A percentile compares a stretch with the other conserved stretches of the same genome.
Conservation (phyloP, 768 basidiomycete genomes). For the Chlorophyllum brunneum region DNA sequence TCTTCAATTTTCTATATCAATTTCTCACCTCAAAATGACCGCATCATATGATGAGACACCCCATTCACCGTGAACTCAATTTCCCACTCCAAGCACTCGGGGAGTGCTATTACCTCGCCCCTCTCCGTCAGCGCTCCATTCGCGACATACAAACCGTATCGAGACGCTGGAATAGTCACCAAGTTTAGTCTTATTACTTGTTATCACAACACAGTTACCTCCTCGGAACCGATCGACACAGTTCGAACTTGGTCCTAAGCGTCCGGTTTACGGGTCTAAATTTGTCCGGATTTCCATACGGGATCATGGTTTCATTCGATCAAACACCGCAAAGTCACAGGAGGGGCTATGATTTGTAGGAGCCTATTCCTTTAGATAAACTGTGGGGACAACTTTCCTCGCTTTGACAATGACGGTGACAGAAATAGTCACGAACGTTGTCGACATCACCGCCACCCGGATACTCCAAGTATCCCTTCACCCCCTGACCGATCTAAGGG, state of each 20-base stretch:
- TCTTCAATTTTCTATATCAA: background rate
- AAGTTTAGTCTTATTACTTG: no score
- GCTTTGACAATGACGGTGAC: no score
- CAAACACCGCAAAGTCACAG: constrained; percentile 4
- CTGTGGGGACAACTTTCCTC: no score
- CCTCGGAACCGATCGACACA: background rate
- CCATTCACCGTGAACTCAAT: background rate
- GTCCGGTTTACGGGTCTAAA: no score
- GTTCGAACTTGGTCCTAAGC: no score
- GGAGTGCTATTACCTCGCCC: background rate
- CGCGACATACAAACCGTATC: no score
- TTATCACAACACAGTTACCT: no score
- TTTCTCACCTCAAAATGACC: background rate
- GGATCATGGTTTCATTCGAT: constrained; percentile 5
- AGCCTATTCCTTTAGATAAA: background rate
- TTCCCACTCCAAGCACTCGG: constrained; percentile 1
- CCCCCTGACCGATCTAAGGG: constrained; percentile 10
- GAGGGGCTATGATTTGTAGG: constrained; percentile 7
- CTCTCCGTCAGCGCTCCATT: no score
- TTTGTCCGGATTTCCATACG: no score
- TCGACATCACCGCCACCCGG: constrained; percentile 27
- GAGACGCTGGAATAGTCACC: no score
- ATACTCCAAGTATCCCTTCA: background rate
- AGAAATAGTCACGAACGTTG: constrained; percentile 11
- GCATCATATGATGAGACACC: background rate